A percentile compares a stretch with the other conserved stretches of the same genome.
Conservation (phyloP, 306 rosid genomes). For the Cucurbita maxima region DNA sequence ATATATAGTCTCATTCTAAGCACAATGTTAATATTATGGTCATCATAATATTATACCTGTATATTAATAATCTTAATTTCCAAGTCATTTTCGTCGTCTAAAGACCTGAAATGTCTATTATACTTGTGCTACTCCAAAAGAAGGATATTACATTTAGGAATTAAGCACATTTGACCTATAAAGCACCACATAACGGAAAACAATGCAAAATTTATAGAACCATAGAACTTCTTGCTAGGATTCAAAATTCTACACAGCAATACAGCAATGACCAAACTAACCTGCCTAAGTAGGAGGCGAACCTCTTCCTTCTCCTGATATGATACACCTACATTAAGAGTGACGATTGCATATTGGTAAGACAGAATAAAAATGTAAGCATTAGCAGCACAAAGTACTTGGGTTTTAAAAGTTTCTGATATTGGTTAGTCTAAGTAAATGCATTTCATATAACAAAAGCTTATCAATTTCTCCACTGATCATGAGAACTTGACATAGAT, state of each 20-base stretch:
- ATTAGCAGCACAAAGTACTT: neutral
- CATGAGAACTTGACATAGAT: neutral
- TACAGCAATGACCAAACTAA: constrained; percentile 20
- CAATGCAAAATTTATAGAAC: neutral
- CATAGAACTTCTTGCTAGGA: neutral
- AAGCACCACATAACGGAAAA: neutral
- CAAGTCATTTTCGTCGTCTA: neutral
- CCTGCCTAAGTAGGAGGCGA: constrained; percentile 86
- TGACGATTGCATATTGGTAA: constrained; percentile 14
- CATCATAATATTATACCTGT: neutral
- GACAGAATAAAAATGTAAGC: neutral
- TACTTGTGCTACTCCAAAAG: constrained; percentile 2
- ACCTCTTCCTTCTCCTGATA: constrained; percentile 97
- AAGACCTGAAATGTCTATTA: neutral
- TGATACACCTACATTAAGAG: constrained; percentile 60
- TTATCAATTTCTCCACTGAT: neutral
- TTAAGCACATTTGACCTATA: neutral
- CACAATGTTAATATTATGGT: neutral
- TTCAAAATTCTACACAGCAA: neutral
- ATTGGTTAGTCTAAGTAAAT: neutral
- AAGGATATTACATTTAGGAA: neutral
- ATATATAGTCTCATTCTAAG: neutral
- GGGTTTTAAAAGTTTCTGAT: neutral
- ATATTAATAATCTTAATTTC: neutral
- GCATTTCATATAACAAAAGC: neutral